phyloP scores from a whole-genome alignment of 768 basidiomycete species.

The Tephrocybe sp. region DNA sequence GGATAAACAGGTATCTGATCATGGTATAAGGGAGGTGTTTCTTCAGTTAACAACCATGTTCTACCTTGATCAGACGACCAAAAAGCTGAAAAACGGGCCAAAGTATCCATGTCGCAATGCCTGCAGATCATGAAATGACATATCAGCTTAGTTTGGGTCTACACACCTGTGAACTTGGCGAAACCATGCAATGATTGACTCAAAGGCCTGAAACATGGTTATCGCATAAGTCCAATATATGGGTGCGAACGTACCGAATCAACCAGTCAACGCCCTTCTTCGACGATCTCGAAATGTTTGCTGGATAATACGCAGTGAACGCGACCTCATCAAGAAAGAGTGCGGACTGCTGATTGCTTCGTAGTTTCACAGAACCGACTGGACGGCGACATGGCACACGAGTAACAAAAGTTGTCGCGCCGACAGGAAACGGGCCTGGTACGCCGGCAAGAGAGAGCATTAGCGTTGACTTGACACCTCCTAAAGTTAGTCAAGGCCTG shows the following conservation, averaged over 20 bases:
- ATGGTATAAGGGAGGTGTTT: too few relatives aligned
- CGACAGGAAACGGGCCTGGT: conserved; percentile 53
- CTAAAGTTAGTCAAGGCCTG: too few relatives aligned
- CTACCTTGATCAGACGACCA: conserved; percentile 47
- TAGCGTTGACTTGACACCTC: neutral
- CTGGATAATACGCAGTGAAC: conserved; percentile 68
- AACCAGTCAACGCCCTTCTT: conserved; percentile 56
- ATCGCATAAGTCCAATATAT: neutral
- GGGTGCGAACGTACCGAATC: conserved; percentile 40
- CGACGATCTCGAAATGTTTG: conserved; percentile 31
- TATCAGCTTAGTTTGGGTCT: neutral
- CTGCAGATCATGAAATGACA: conserved; percentile 26
- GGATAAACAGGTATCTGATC: conserved; percentile 56
- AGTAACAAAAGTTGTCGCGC: conserved; percentile 57
- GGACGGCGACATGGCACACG: conserved; percentile 36
- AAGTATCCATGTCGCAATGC: conserved; percentile 39
- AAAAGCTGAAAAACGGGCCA: conserved; percentile 55
- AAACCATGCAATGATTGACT: conserved; percentile 48
- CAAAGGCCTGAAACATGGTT: conserved; percentile 36
- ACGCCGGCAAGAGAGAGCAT: conserved; percentile 47
- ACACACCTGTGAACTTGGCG: conserved; percentile 46
- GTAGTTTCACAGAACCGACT: conserved; percentile 43
- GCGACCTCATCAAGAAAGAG: conserved; percentile 60
- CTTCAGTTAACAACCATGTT: neutral
- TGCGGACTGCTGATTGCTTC: conserved; percentile 34